These are phyloP conservation scores for Aspergillus pseudonomiae DNA, from an alignment of 2,329 filamentous ascomycete species.

Conservation along the genomic window DNA sequence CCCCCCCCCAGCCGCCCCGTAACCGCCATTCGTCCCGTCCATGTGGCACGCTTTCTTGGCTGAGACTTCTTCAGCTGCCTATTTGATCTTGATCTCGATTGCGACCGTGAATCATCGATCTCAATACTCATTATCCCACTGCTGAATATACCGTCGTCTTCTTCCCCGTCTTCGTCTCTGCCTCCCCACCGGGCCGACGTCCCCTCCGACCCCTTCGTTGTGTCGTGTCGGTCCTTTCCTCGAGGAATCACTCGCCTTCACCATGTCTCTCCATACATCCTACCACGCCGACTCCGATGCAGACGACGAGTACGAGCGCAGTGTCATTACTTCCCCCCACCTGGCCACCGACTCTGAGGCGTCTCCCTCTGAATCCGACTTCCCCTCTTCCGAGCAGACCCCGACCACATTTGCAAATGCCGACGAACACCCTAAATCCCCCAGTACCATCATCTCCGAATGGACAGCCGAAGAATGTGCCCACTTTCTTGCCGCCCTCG, in stretches of 20 bases:
- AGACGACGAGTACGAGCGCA: slow-evolving; percentile 68
- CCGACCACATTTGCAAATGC: slow-evolving; percentile 62
- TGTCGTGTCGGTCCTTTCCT: slow-evolving; percentile 16
- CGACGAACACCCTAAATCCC: slow-evolving; percentile 55
- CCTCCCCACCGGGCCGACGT: slow-evolving; percentile 1
- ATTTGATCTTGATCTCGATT: background rate
- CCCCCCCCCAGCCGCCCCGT: slow-evolving; percentile 2
- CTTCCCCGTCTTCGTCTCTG: slow-evolving; percentile 8
- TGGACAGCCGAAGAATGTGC: slow-evolving; percentile 83
- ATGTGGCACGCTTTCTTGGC: slow-evolving; percentile 22
- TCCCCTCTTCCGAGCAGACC: slow-evolving; percentile 63
- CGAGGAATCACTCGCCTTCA: slow-evolving; percentile 30
- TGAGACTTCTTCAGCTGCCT: slow-evolving; percentile 6
- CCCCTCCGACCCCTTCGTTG: slow-evolving; percentile 10
- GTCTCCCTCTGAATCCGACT: slow-evolving; percentile 61
- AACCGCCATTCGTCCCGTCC: slow-evolving; percentile 22
- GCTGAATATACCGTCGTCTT: background rate
- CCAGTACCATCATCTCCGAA: slow-evolving; percentile 60
- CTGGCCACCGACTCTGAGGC: slow-evolving; percentile 60
- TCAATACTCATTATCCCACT: background rate
- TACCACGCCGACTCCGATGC: slow-evolving; percentile 67
- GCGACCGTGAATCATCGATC: slow-evolving; percentile 12
- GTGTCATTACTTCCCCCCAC: slow-evolving; percentile 60
- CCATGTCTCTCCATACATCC: slow-evolving; percentile 49
- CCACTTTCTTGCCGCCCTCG: slow-evolving; percentile 80